Percentiles rank a stretch among this genome's conserved stretches.
Conservation (phyloP, 164 flowering plant species). For the Nymphaea thermarum region DNA sequence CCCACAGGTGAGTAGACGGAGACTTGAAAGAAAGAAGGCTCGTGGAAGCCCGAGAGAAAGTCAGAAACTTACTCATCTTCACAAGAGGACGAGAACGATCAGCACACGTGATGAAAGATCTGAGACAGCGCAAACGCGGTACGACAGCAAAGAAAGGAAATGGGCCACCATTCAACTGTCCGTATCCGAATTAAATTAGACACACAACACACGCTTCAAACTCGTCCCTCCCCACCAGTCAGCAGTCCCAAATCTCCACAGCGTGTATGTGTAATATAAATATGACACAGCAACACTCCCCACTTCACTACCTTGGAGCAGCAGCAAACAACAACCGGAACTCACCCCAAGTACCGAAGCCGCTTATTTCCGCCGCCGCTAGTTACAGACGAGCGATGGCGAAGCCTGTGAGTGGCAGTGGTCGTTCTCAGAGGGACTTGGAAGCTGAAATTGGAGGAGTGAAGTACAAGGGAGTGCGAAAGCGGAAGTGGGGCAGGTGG, state of each 20-base stretch:
- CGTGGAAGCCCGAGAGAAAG: too few species aligned
- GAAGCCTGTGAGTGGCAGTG: neutral
- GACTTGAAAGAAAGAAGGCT: too few species aligned
- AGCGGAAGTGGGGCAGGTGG: constrained; percentile 87
- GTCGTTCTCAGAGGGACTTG: neutral
- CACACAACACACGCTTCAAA: neutral
- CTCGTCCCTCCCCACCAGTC: neutral
- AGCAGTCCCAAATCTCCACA: neutral
- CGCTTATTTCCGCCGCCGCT: too few species aligned
- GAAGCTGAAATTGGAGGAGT: neutral
- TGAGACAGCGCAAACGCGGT: neutral
- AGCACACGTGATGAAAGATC: too few species aligned
- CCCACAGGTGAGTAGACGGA: too few species aligned
- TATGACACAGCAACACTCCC: neutral
- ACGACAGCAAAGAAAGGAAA: neutral
- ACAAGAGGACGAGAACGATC: too few species aligned
- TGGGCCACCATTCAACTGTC: neutral
- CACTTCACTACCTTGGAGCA: neutral
- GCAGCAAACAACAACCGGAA: neutral
- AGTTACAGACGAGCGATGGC: neutral
- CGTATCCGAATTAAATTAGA: neutral
- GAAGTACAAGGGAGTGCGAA: constrained; percentile 61
- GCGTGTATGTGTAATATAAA: too few species aligned
- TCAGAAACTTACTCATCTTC: too few species aligned
- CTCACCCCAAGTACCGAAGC: neutral